Base-by-base conservation (phyloP, 2,329 filamentous ascomycete species). In the Colletotrichum chrysophilum region DNA sequence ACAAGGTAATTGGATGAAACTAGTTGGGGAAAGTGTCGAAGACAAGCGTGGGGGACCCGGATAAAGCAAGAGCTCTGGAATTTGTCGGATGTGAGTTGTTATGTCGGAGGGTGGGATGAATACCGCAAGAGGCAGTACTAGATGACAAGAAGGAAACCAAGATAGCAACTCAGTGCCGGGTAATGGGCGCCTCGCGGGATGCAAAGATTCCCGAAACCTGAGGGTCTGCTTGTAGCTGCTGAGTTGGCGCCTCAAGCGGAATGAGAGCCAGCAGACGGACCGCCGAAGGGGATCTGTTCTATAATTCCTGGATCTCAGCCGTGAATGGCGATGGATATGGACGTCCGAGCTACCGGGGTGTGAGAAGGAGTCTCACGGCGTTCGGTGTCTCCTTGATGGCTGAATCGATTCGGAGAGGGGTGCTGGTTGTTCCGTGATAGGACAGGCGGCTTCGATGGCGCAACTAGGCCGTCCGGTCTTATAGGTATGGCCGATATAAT, bases 21-120 rank as follows among this genome's bases (percentile, higher is more conserved):
- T 12, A 38, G 26, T 56, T 64, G 61, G 67, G 52, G 43, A 66
- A 56, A 60, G n/a, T 30, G 36, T 55, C 48, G 28, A 48, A 62
- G 56, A 67, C 61, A 67, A 30, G 69, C 73, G 73, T 68, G 69
- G 73, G 73, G 73, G 73, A 48, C 69, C 62, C 26, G 61, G 56
- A 26, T 48, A 61, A 71, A 66, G n/a, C 43, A 55, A 71, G n/a
- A 75, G 73, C 62, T 72, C 64, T 58, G 62, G 73, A 75, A 75
- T 75, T 62, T 72, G 69, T 61, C 43, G 55, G 62, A 60, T 36
- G 21, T 36, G 38, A 73, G 21, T 16, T 48, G 61, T 18, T 43
- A 43, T 43, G 32, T 14, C n/a, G 61, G 61, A 61, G 43, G 30
- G 73, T 75, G 55, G 73, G 56, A 68, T 67, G 69, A 72, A 34